Conservation (phyloP, 768 basidiomycete genomes). For the Panaeolus papilionaceus region DNA sequence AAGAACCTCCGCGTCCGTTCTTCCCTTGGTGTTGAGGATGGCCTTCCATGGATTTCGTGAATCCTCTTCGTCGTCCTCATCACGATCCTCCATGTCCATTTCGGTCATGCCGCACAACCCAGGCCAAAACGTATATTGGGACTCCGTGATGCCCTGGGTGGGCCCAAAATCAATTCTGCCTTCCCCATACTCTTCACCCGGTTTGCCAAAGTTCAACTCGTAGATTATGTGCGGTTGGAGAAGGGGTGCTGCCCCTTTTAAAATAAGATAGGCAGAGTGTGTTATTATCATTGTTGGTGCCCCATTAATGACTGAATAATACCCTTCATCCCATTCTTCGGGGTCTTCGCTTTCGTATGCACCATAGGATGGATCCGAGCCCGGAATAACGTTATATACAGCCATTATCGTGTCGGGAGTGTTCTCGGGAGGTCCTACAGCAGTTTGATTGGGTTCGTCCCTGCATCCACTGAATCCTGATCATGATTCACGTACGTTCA, state of each 20-base stretch:
- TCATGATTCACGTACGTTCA: neutral
- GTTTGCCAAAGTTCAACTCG: neutral
- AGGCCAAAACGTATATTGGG: neutral
- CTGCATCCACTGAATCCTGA: neutral
- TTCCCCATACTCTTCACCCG: neutral
- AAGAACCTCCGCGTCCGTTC: neutral
- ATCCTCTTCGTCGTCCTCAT: no score
- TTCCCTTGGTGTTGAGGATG: neutral
- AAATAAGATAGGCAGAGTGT: conserved; percentile 1
- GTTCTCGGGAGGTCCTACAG: neutral
- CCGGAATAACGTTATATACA: neutral
- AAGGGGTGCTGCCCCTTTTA: neutral
- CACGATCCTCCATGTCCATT: neutral
- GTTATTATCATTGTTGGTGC: conserved; percentile 5
- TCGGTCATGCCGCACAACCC: neutral
- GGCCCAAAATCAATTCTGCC: neutral
- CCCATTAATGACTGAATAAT: neutral
- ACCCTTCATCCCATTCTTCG: neutral
- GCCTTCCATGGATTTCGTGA: neutral
- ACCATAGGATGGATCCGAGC: neutral
- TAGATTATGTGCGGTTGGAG: neutral
- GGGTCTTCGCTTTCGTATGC: neutral
- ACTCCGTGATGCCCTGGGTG: neutral
- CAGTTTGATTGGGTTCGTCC: neutral
- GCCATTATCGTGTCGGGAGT: neutral